Conservation (phyloP, 306 rosid genomes). For the Acacia melanoxylon region DNA sequence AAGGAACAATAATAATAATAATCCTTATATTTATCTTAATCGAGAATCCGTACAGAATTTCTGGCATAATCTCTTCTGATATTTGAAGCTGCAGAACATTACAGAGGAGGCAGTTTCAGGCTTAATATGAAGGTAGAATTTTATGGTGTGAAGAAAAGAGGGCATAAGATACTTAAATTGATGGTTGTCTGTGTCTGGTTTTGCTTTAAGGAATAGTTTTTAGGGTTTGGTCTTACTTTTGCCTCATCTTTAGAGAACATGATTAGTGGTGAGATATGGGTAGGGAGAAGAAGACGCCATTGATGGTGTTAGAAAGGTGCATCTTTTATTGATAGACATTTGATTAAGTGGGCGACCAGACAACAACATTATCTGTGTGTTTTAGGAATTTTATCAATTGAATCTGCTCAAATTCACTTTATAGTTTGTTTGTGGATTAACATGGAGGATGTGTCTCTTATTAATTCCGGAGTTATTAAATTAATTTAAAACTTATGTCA, state of each 20-base stretch:
- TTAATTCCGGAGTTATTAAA: too few species aligned
- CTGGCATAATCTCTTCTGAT: neutral
- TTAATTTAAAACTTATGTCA: too few species aligned
- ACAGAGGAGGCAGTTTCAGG: neutral
- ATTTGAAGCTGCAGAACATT: neutral
- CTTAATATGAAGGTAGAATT: neutral
- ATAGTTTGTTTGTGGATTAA: neutral
- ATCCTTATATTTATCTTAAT: neutral
- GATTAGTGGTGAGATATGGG: slow-evolving; percentile 39
- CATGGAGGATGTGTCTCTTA: too few species aligned
- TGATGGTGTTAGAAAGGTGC: slow-evolving; percentile 49
- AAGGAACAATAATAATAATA: too few species aligned
- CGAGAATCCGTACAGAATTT: neutral
- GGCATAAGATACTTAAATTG: neutral
- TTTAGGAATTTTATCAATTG: neutral
- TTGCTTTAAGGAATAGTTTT: slow-evolving; percentile 10
- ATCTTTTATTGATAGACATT: slow-evolving; percentile 37
- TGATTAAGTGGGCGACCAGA: neutral
- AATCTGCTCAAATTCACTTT: neutral
- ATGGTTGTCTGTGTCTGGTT: slow-evolving; percentile 17
- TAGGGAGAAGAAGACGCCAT: slow-evolving; percentile 37
- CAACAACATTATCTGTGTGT: too few species aligned
- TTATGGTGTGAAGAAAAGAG: neutral
- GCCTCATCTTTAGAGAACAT: slow-evolving; percentile 57
- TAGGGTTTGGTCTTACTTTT: slow-evolving; percentile 18